Conservation (phyloP, 768 basidiomycete genomes). For the Kwoniella heveanensis region DNA sequence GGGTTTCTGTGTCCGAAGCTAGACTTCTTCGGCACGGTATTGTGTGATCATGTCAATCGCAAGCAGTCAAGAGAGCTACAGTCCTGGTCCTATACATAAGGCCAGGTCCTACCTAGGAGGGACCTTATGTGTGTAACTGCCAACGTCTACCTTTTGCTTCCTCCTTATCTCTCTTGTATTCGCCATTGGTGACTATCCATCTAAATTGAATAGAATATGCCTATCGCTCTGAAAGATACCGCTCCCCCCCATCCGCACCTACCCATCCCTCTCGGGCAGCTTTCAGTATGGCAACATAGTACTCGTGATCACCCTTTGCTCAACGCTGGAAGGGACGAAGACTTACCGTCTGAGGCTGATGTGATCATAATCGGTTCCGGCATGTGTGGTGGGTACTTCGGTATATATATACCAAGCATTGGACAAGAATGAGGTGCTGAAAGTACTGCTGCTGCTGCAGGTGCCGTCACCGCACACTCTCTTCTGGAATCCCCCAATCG, state of each 20-base stretch:
- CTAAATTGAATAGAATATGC: constrained; percentile 19
- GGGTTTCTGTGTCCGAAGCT: too few species aligned
- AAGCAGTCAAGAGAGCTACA: too few species aligned
- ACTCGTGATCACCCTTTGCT: constrained; percentile 36
- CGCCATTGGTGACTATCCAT: background rate
- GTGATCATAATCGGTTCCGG: constrained; percentile 45
- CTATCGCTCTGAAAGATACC: constrained; percentile 28
- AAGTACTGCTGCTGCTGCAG: constrained; percentile 5
- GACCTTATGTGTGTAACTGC: too few species aligned
- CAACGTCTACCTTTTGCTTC: too few species aligned
- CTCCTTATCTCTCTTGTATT: too few species aligned
- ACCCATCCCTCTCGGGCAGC: constrained; percentile 28
- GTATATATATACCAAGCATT: background rate
- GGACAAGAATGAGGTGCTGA: background rate
- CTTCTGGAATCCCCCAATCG: constrained; percentile 28
- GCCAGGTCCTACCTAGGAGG: too few species aligned
- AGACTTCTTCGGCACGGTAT: too few species aligned
- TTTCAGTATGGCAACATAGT: constrained; percentile 41
- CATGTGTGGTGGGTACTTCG: constrained; percentile 35
- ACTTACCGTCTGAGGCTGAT: constrained; percentile 32
- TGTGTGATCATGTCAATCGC: too few species aligned
- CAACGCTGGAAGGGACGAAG: constrained; percentile 33
- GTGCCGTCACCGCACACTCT: constrained; percentile 32
- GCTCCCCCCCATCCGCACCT: constrained; percentile 28
- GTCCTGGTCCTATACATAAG: too few species aligned